Conservation (phyloP, 2,329 filamentous ascomycete genomes). For the Aquanectria penicillioides region DNA sequence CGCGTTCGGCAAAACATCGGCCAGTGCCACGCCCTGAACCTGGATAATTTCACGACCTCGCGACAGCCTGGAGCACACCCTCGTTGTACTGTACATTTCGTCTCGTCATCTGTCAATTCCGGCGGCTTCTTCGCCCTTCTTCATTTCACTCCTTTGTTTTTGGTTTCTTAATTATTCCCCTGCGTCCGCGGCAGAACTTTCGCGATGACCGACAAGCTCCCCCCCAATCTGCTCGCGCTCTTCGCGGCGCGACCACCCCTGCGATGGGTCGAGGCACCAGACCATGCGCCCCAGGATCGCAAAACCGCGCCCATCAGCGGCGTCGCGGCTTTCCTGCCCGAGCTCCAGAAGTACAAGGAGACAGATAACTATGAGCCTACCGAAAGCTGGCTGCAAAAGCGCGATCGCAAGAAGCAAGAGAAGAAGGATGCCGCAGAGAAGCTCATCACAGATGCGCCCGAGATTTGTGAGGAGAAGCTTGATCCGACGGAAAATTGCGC, state of each 20-base stretch:
- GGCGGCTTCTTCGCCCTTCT: constrained; percentile 22
- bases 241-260: constrained; percentile 94
- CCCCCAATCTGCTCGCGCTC: constrained; percentile 89
- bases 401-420: constrained; percentile 85
- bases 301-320: constrained; percentile 78
- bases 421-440: constrained; percentile 76
- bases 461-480: constrained; percentile 63
- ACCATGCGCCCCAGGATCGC: constrained; percentile 85
- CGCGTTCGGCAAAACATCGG: constrained; percentile 34
- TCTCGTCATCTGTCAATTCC: constrained; percentile 21
- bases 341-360: constrained; percentile 80
- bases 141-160: constrained; percentile 20
- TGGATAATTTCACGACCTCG: constrained; percentile 41
- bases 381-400: constrained; percentile 91
- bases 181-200: constrained; percentile 35
- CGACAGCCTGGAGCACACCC: constrained; percentile 31
- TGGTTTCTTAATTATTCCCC: constrained; percentile 7
- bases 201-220: constrained; percentile 94
- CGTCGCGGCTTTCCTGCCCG: constrained; percentile 78
- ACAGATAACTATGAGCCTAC: constrained; percentile 81
- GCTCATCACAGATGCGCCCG: constrained; percentile 70
- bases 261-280: constrained; percentile 85
- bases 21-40: constrained; percentile 18
- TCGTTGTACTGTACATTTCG: constrained; percentile 17
- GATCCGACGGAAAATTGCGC: background rate